Evolutionary conservation across 768 basidiomycete genomes (phyloP), one percentile per base, ranked within the genome.

Genomic region (Mrakia frigida): DNA sequence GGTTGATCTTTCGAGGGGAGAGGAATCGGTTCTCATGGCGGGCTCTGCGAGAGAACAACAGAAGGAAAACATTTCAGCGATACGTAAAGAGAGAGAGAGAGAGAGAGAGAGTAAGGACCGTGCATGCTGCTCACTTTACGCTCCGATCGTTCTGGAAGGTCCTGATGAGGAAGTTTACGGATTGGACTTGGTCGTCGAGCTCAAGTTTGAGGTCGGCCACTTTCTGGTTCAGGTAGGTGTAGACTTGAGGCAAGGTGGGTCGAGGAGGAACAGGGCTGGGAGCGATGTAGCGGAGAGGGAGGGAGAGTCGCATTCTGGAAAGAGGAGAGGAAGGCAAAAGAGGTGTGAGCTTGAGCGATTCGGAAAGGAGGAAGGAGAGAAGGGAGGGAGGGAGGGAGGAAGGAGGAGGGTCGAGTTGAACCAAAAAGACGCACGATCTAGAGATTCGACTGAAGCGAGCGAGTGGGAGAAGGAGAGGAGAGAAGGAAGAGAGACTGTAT

Each of bases 251-350:
- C 21, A 68, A 6, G 1, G 35, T 39, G 9, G 65, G 35, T 4
- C 37, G 35, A 13, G 3, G 5, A 37, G 65, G 65, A 13, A 3
- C 25, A 18, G 35, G 21, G 6, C 4, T 2, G n/a, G 65, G 65
- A 6, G 65, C 65, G 25, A 68, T 43, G 25, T 43, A 68, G 35
- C 65, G 39, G 25, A 68, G 65, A 25, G 35, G 65, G 25, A 68
- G 65, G 23, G 65, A 68, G 65, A 68, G 7, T 37, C 65, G 65
- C 65, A 68, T 68, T n/a, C 65, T 68, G 21, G 1, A 37, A 6
- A 16, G 16, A 21, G 7, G 21, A 16, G 21, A 23, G 21, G 63
- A 39, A 23, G 33, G 35, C 37, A 21, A 33, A 39, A 25, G 65
- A n/a, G 56, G 56, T 16, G 37, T 68, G 33, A 68, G 65, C 65